Percentiles rank a stretch among this genome's conserved stretches.
phyloP scores from a whole-genome alignment of 2,329 filamentous ascomycete genomes.

The Catunica adiposa region DNA sequence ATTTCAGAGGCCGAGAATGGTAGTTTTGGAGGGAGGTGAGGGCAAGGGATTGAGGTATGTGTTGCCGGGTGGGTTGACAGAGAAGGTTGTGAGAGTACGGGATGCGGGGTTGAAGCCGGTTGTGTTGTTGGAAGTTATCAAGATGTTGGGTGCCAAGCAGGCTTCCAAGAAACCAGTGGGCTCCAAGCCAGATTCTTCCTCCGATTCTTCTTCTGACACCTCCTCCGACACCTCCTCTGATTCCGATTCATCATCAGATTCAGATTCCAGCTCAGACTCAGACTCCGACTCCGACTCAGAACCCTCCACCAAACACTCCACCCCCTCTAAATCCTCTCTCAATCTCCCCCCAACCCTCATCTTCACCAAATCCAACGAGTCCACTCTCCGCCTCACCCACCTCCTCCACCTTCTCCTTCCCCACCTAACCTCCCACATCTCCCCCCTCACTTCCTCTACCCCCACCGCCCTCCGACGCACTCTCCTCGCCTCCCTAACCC shows the following conservation, averaged over 20 bases:
- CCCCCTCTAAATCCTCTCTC: conserved; percentile 14
- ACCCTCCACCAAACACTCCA: conserved; percentile 15
- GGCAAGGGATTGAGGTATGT: conserved; percentile 24
- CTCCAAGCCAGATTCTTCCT: no score
- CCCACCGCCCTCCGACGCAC: conserved; percentile 54
- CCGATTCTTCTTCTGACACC: conserved; percentile 15
- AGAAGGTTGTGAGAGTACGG: conserved; percentile 17
- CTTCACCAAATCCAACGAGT: conserved; percentile 83
- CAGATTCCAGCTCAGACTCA: conserved; percentile 17
- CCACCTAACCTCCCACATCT: conserved; percentile 37
- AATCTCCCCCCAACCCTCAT: conserved; percentile 45
- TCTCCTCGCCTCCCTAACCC: conserved; percentile 50
- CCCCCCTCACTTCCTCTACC: conserved; percentile 61
- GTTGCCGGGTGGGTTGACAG: conserved; percentile 42
- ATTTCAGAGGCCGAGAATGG: conserved; percentile 55
- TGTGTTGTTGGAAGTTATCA: conserved; percentile 43
- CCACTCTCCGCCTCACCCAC: conserved; percentile 69
- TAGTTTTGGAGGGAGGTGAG: conserved; percentile 50
- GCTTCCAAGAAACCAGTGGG: no score
- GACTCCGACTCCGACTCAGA: conserved; percentile 20
- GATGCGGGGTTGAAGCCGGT: conserved; percentile 53
- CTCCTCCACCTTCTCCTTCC: conserved; percentile 55
- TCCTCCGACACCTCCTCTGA: no score
- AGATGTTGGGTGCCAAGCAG: conserved; percentile 20
- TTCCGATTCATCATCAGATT: conserved; percentile 20